Percentiles rank a stretch among this genome's conserved stretches.
These are phyloP conservation scores for Melocanna baccifera DNA, from an alignment of 176 grass and related monocot genomes.

Conservation along the genomic window DNA sequence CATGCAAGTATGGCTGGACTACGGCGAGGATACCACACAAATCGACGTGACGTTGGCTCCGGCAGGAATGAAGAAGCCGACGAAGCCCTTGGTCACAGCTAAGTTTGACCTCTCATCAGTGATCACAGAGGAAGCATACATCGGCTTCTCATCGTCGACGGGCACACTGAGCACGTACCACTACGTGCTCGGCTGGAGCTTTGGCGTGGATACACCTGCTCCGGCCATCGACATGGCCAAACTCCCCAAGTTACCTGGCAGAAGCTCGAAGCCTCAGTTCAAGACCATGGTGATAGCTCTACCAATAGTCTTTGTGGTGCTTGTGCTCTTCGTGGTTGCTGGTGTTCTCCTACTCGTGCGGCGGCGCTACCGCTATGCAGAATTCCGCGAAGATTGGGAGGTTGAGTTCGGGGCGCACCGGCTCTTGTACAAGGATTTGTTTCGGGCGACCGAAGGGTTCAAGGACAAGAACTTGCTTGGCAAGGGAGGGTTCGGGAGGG, in stretches of 20 bases:
- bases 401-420: constrained; percentile 24
- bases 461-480: constrained; percentile 16
- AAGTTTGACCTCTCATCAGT: constrained; percentile 8
- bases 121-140: background rate
- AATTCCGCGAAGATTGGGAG: constrained; percentile 10
- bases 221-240: constrained; percentile 36
- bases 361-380: background rate
- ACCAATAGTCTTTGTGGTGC: background rate
- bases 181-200: constrained; percentile 60
- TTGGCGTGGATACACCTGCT: constrained; percentile 29
- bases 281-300: background rate
- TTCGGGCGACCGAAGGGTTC: background rate
- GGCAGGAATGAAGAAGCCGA: background rate
- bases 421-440: background rate
- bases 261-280: background rate
- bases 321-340: background rate
- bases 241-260: constrained; percentile 30
- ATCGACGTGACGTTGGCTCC: constrained; percentile 22
- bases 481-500: constrained; percentile 5
- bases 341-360: background rate
- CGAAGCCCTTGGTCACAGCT: background rate
- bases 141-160: constrained; percentile 57
- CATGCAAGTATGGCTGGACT: constrained; percentile 25
- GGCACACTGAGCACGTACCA: constrained; percentile 28
- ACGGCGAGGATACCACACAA: background rate